Base-by-base conservation (phyloP, 2,329 filamentous ascomycete species). In the Magnaporthiopsis rhizophila region DNA sequence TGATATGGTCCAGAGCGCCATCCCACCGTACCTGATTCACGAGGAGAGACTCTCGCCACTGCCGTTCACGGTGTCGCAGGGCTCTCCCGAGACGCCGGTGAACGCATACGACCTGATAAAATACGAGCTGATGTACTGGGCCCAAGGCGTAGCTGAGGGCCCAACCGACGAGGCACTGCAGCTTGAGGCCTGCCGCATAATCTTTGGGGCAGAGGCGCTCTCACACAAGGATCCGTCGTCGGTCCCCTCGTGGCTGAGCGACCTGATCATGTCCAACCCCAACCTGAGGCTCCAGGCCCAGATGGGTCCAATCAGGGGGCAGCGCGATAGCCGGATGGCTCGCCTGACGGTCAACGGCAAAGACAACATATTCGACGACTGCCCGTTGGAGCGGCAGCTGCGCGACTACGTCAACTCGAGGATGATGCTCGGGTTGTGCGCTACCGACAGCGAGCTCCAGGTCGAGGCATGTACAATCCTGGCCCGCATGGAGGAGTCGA, bases 21-120 rank as follows among this genome's bases (percentile, higher is more conserved):
- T 89, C 65, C 86, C 86, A 64, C 85, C 86, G 62, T 88, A 87
- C 77, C 78, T 88, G 64, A 87, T 88, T 77, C 83, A 88, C 72
- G 77, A 86, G 74, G 85, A 88, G 71, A 79, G 85, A 71, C 83
- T 82, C 56, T 81, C 80, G 18, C 82, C 84, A 12, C 72, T 82
- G 59, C 85, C 85, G 30, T 86, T 78, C 70, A 75, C 77, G 70
- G 82, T 83, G 53, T 78, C 77, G 66, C 74, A 75, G 13, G 74
- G 75, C 36, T 72, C 79, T 3, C 74, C 77, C 0, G 77, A 80
- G 65, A 78, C 80, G 11, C 81, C 83, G 1, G 78, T 80, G 24
- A 85, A 83, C 67, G 82, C 83, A n/a, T 87, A 86, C 71, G 85
- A 87, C 68, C 75, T 86, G 32, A 76, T 88, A 69, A 86, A 87